Evolutionary conservation across 768 basidiomycete genomes (phyloP), one percentile per base, ranked within the genome.

Genomic region (Suillus americanus): DNA sequence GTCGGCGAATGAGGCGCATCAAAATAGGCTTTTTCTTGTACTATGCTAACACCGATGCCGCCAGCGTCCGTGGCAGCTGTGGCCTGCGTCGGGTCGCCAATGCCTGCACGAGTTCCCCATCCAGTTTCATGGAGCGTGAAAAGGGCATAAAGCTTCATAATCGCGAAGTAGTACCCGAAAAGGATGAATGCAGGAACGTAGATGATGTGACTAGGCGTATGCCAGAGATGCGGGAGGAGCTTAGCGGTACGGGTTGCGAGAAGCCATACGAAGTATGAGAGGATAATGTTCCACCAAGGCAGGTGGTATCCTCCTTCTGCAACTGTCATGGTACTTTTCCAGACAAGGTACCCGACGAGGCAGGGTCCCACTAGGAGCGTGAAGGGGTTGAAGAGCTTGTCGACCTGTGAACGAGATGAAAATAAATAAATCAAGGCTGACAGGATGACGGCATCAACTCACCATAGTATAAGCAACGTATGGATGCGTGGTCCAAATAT

Each of bases 41-140:
- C 41, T 28, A 78, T 13, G 33, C 7, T 50, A 10, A 55, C 50
- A 37, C 25, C n/a, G 1, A 51, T 56, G 2, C 13, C 51, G 66
- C 74, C 74, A 67, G 77, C 77, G 66, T 86, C 88, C 62, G 82
- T 79, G 14, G 91, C 91, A 9, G 87, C 86, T 2, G 90, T 91
- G 60, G 92, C 91, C 43, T 88, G 86, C 0, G 87, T 80, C 1
- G 88, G 87, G 80, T 95, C 91, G 72, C 93, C 92, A 71, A 95
- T 92, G 79, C 95, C 94, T 7, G 95, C 87, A 75, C 94, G 90
- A n/a, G 94, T 97, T 50, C 95, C 95, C 95, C 94, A 97, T 48
- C 90, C 94, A 72, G 93, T 95, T 89, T 96, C 93, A 78, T 97
- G 95, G 63, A 96, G 82, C 61, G 94, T 97, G 74, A 87, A 89